Evolutionary conservation across 1,284 basidiomycete species (phyloP), one percentile per base, ranked within the genome.

Genomic region (Hemileia vastatrix): DNA sequence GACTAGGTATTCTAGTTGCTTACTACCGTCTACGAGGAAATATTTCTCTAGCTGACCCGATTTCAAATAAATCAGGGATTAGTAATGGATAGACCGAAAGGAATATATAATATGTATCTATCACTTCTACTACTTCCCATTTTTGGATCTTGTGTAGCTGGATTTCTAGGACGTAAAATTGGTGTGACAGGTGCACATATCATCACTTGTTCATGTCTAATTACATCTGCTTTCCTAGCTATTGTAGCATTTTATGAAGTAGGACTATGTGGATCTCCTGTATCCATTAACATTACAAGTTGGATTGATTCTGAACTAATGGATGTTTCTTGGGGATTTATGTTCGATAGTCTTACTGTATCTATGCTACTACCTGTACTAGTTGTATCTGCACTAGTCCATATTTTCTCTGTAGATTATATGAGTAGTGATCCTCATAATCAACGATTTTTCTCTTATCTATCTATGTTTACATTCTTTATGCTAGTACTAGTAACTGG

Each of bases 21-120:
- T 72, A 70, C 57, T 73, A 73, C 53, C 67, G 72, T 57, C 67
- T 74, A 71, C 69, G 69, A 69, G 72, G 70, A 66, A 71, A 66
- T 53, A 73, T 72, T 64, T 68, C 68, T 66, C 67, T 73, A 64
- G 64, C n/a, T n/a, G n/a, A n/a, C n/a, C n/a, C n/a, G n/a, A n/a
- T n/a, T n/a, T n/a, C n/a, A n/a, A n/a, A n/a, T n/a, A n/a, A n/a
- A n/a, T n/a, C n/a, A n/a, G n/a, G n/a, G n/a, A n/a, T n/a, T n/a
- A n/a, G n/a, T n/a, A n/a, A n/a, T n/a, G n/a, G n/a, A n/a, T n/a
- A n/a, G n/a, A n/a, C n/a, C n/a, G n/a, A n/a, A n/a, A n/a, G n/a
- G n/a, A n/a, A n/a, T n/a, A n/a, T n/a, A 63, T 68, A 70, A 71
- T 67, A 76, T 76, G 75, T 76, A 76, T 71, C 66, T 76, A 70